These are phyloP conservation scores for Paramarasmius palmivorus DNA, from an alignment of 1,284 basidiomycete species.

Conservation along the genomic window DNA sequence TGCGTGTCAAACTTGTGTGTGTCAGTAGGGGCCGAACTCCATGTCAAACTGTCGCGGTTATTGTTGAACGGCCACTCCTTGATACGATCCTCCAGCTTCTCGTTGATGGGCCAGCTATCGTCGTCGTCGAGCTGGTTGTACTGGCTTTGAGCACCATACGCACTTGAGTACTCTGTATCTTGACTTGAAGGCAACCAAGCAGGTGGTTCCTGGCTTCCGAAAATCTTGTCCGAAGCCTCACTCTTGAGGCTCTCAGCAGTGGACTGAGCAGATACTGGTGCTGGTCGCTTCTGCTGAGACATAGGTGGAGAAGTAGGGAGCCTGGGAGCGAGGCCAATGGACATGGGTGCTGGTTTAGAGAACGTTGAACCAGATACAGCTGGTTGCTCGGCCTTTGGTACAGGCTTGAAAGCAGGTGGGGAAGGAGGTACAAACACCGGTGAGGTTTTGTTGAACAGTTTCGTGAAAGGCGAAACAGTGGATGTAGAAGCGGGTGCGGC, in stretches of 20 bases:
- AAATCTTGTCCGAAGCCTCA: slow-evolving; percentile 43
- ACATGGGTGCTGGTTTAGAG: slow-evolving; percentile 42
- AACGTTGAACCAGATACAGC: slow-evolving; percentile 36
- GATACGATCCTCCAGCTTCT: slow-evolving; percentile 51
- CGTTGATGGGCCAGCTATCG: slow-evolving; percentile 70
- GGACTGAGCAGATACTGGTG: slow-evolving; percentile 48
- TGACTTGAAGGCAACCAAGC: slow-evolving; percentile 62
- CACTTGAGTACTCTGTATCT: slow-evolving; percentile 51
- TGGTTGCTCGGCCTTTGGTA: slow-evolving; percentile 26
- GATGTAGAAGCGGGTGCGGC: slow-evolving; percentile 51
- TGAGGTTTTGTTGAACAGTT: slow-evolving; percentile 58
- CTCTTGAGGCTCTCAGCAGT: slow-evolving; percentile 45
- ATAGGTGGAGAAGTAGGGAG: slow-evolving; percentile 27
- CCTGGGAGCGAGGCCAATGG: slow-evolving; percentile 43
- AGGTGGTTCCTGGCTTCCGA: slow-evolving; percentile 47
- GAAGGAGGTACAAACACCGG: slow-evolving; percentile 55
- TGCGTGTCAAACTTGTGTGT: slow-evolving; percentile 33
- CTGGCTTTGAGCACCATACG: slow-evolving; percentile 31
- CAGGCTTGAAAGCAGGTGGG: slow-evolving; percentile 17
- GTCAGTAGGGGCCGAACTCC: slow-evolving; percentile 62
- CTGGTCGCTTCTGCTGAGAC: slow-evolving; percentile 25
- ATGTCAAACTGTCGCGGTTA: slow-evolving; percentile 67
- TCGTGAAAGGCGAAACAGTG: slow-evolving; percentile 39
- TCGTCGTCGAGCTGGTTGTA: slow-evolving; percentile 50
- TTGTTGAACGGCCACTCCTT: slow-evolving; percentile 55